phyloP scores from a whole-genome alignment of 805 yeast genomes.

The Peterozyma toletana region DNA sequence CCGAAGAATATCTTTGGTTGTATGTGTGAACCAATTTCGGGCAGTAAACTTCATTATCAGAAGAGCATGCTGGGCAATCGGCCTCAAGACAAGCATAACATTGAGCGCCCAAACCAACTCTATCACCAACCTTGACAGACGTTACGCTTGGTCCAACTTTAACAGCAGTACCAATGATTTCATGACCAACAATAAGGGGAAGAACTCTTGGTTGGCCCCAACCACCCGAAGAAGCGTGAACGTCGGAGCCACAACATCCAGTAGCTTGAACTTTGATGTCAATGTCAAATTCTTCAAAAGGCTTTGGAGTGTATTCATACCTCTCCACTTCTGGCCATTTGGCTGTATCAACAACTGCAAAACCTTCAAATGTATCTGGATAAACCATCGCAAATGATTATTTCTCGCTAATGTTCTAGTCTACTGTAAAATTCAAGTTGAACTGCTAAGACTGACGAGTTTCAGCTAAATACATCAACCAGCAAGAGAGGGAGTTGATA shows the following conservation, averaged over 20 bases:
- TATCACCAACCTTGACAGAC: slow-evolving; percentile 53
- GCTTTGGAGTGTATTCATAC: slow-evolving; percentile 25
- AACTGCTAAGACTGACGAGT: no score
- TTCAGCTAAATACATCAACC: no score
- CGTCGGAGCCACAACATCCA: slow-evolving; percentile 57
- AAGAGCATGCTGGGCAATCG: slow-evolving; percentile 48
- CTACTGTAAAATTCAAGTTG: no score
- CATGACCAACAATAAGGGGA: slow-evolving; percentile 50
- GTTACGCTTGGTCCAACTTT: slow-evolving; percentile 52
- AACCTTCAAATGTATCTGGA: slow-evolving; percentile 31
- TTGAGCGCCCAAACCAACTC: slow-evolving; percentile 80
- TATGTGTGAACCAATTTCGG: slow-evolving; percentile 27
- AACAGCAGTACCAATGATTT: slow-evolving; percentile 53
- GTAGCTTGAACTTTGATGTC: slow-evolving; percentile 35
- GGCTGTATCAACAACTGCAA: slow-evolving; percentile 25
- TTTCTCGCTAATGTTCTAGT: no score
- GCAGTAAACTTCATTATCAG: slow-evolving; percentile 40
- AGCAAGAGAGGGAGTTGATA: no score
- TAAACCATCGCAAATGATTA: slow-evolving; percentile 15
- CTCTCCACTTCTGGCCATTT: slow-evolving; percentile 25
- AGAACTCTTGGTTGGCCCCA: slow-evolving; percentile 30
- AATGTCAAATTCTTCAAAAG: slow-evolving; percentile 32
- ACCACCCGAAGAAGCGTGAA: slow-evolving; percentile 41
- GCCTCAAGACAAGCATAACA: slow-evolving; percentile 44
- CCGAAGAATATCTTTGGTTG: slow-evolving; percentile 20